Base-by-base conservation (phyloP, 1,284 basidiomycete species). In the Crucibulum parvulum region DNA sequence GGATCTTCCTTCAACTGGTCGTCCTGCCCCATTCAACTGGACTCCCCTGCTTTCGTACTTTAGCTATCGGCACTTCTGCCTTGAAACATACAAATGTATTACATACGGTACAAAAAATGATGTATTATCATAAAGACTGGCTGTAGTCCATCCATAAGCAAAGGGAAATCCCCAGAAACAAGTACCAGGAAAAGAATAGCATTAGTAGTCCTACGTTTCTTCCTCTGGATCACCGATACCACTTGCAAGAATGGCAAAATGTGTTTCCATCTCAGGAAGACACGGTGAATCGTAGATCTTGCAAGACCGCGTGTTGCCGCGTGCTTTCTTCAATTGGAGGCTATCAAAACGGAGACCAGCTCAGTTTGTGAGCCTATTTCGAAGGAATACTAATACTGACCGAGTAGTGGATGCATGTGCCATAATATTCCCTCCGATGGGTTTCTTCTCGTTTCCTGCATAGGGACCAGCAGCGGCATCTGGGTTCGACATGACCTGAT, bases 241-340 rank as follows among this genome's bases (percentile, higher is more conserved):
- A 69, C 92, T 90, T 13, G 87, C 78, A 59, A 94, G 89, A 75
- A 99, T 99, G 36, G 95, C 93, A 75, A 99, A 99, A 63, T 94
- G 92, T 3, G 93, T 95, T 74, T 99, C 97, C 60, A 94, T 95
- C 77, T 99, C 98, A 6, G 98, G 98, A 46, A 99, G 83, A 78
- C 96, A 99, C 1, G 98, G 98, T 7, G 96, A 98, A 79, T 99
- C 98, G 63, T 98, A 97, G 65, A 99, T 97, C 78, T 96, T 97
- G 79, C 96, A 98, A 51, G 95, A 91, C 65, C 98, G 92, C 55
- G 94, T 96, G 61, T 94, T 92, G 8, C 93, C 98, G 41, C 97
- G 87, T 36, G 92, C 93, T 75, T 99, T 99, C 78, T 94, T 93
- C 56, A 99, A 84, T 73, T 96, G 95, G 36, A 99, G 76, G 38